Evolutionary conservation across 2,329 filamentous ascomycete species (phyloP).

Genomic region (Berkeleyomyces rouxiae): DNA sequence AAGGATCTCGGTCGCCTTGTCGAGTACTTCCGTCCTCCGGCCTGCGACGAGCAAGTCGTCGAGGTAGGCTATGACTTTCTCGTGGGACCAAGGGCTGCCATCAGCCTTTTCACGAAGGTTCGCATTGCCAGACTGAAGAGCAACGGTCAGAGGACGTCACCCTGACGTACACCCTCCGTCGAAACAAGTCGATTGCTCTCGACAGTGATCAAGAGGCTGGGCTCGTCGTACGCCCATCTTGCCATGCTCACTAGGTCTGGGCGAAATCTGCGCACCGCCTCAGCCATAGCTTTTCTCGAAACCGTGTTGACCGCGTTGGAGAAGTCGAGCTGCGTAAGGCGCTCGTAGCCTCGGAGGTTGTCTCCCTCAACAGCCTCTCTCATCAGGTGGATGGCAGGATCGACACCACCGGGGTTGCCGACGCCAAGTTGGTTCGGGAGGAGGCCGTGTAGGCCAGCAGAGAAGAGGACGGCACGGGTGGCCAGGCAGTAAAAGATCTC

Average conservation of each 20-base stretch:
- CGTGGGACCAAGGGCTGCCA: no score
- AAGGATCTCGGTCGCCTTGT: background rate
- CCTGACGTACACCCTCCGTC: background rate
- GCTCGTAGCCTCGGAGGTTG: background rate
- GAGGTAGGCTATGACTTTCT: background rate
- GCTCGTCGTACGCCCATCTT: no score
- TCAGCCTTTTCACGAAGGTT: no score
- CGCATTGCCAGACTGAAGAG: background rate
- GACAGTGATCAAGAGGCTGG: no score
- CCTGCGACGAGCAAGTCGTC: background rate
- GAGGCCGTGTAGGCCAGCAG: background rate
- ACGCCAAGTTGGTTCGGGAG: background rate
- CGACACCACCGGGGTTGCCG: background rate
- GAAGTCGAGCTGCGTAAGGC: background rate
- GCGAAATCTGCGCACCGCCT: no score
- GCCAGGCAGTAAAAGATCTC: background rate
- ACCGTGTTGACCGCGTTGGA: background rate
- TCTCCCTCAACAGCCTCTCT: background rate
- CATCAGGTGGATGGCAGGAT: background rate
- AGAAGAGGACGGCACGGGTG: background rate
- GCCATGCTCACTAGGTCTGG: no score
- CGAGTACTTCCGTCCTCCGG: background rate
- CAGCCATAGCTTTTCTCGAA: no score
- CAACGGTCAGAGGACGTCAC: background rate
- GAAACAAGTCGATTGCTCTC: no score